phyloP scores from a whole-genome alignment of 2,329 filamentous ascomycete species.

The Aureobasidium uvarum region DNA sequence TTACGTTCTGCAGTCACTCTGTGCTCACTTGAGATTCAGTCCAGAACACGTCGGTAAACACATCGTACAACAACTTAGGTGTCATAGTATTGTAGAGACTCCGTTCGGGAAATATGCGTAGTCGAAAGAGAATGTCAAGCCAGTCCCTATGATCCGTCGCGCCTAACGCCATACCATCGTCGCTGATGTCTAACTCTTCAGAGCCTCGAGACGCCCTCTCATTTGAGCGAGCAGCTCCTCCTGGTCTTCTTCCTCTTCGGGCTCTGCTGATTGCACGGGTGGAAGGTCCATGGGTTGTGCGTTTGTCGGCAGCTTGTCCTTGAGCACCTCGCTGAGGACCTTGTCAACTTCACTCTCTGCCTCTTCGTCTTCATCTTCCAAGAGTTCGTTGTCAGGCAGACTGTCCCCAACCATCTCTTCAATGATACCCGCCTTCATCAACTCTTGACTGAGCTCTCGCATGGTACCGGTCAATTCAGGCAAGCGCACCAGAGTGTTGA shows the following conservation, averaged over 20 bases:
- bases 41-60: background rate
- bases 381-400: conserved; percentile 69
- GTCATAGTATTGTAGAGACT: conserved; percentile 9
- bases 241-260: conserved; percentile 77
- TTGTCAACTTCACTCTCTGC: conserved; percentile 84
- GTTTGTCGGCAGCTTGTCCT: conserved; percentile 69
- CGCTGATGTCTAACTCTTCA: conserved; percentile 67
- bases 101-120: background rate
- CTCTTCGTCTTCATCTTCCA: conserved; percentile 71
- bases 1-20: background rate
- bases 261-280: conserved; percentile 54
- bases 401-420: conserved; percentile 95
- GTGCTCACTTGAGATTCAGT: background rate
- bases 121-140: conserved; percentile 6
- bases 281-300: conserved; percentile 53
- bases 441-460: conserved; percentile 79
- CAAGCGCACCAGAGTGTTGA: conserved; percentile 79
- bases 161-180: conserved; percentile 14
- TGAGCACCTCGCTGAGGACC: conserved; percentile 85
- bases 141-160: background rate
- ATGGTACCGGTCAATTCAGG: conserved; percentile 88
- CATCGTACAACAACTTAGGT: background rate
- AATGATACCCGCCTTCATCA: conserved; percentile 93
- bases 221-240: conserved; percentile 93
- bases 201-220: conserved; percentile 82